Conservation (phyloP, 139 green algal genomes). For the Picochlorum sp. region DNA sequence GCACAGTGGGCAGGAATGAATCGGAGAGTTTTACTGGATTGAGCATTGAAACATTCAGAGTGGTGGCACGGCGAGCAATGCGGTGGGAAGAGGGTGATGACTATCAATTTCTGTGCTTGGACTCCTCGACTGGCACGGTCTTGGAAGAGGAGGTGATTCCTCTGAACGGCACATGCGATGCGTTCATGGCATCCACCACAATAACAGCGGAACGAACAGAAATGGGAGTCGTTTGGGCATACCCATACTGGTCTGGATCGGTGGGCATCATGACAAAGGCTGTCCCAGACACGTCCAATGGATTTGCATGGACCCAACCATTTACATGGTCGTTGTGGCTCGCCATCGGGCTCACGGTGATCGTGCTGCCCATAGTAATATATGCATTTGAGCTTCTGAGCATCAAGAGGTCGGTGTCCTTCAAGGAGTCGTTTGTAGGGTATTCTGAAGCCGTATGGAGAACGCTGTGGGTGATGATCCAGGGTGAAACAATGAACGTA, state of each 20-base stretch:
- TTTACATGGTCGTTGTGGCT: constrained; percentile 7
- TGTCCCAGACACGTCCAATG: not conserved
- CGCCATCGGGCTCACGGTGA: constrained; percentile 7
- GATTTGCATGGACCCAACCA: constrained; percentile 5
- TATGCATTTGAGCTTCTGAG: constrained; percentile 3
- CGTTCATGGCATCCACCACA: not conserved
- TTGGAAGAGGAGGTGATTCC: not conserved
- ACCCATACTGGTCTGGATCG: constrained; percentile 1
- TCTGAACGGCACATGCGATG: constrained; percentile 2
- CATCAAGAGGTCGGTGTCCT: not conserved
- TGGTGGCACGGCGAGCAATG: not conserved
- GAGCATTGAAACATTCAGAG: constrained; percentile 10
- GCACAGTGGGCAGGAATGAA: not conserved
- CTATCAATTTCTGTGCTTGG: constrained; percentile 4
- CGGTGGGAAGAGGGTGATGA: constrained; percentile 9
- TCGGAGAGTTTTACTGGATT: not conserved
- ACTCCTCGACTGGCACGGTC: not conserved
- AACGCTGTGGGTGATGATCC: constrained; percentile 1
- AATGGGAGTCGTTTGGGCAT: not conserved
- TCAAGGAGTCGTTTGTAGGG: not conserved
- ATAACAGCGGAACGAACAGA: constrained; percentile 9
- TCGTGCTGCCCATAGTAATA: not conserved
- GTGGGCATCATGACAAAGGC: constrained; percentile 8
- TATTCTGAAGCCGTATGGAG: constrained; percentile 7
- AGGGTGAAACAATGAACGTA: constrained; percentile 7